Base-by-base conservation (phyloP, 768 basidiomycete species). In the Suillus placidus region DNA sequence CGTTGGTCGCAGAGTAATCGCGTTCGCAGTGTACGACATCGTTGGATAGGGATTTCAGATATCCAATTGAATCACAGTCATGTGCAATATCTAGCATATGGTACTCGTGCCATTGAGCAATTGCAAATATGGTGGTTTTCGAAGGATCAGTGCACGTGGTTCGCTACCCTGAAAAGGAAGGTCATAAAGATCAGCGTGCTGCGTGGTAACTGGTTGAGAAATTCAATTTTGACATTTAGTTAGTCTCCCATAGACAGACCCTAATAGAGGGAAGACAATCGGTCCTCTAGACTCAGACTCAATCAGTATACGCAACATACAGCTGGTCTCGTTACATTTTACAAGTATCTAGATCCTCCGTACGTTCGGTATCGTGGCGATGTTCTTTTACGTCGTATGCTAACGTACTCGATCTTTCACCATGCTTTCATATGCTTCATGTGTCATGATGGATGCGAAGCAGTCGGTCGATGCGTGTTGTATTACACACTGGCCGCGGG, bases 361-460 rank as follows among this genome's bases (percentile, higher is more conserved):
- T 14, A 30, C 4, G 16, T 18, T 30, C 26, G 14, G 51, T 52
- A 52, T 18, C 1, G 4, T 8, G 4, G 8, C 26, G 16, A 16
- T 26, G 52, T 54, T 10, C 52, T 32, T 54, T 54, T 54, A 54
- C 52, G 52, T 54, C 9, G 16, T 54, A 54, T 18, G 18, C 30
- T 54, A 54, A 54, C 52, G 52, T 54, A 54, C 30, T 54, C 2
- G 16, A 54, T 54, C 9, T 52, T 18, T 52, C 4, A 30, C 51
- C 51, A 57, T 57, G 35, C 56, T 57, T 57, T 37, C n/a, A 35
- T 57, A 16, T 57, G 56, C 14, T 14, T 16, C 56, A 55, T 55
- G 30, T 55, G 54, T 55, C 32, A 55, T 55, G 54, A 55, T 55
- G 12, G 18, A 34, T 32, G 32, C 54, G 56, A 26, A 51, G 23